These are phyloP conservation scores for Rhinocladiella similis DNA, from an alignment of 2,329 filamentous ascomycete species.

Conservation along the genomic window DNA sequence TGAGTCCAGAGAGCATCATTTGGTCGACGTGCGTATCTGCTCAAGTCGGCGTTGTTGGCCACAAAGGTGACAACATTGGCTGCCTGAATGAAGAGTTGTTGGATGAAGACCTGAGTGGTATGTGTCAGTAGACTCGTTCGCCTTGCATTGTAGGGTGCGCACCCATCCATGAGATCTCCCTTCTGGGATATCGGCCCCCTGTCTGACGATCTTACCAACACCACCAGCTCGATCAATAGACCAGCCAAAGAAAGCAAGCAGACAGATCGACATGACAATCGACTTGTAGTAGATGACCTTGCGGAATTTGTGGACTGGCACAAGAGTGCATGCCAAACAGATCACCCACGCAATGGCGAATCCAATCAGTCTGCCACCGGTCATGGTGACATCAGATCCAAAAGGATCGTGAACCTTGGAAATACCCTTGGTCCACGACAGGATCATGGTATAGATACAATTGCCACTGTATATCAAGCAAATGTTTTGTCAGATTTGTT, in stretches of 20 bases:
- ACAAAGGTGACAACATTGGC: constrained; percentile 89
- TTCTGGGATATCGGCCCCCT: constrained; percentile 59
- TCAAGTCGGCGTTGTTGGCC: constrained; percentile 75
- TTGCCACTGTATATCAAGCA: constrained; percentile 4
- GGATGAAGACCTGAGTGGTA: constrained; percentile 78
- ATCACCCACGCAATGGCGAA: constrained; percentile 86
- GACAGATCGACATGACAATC: constrained; percentile 76
- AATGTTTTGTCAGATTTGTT: neutral
- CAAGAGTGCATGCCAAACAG: constrained; percentile 82
- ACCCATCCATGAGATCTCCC: constrained; percentile 76
- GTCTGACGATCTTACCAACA: constrained; percentile 76
- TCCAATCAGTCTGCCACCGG: constrained; percentile 33
- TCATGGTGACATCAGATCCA: neutral
- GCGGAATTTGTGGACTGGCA: constrained; percentile 66
- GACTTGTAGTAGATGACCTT: constrained; percentile 90
- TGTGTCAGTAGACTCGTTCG: neutral
- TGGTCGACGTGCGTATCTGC: constrained; percentile 65
- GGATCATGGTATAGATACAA: constrained; percentile 2
- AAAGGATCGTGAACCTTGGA: constrained; percentile 5
- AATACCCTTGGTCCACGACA: neutral
- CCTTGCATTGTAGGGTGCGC: neutral
- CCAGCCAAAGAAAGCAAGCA: constrained; percentile 84
- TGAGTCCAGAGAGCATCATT: neutral
- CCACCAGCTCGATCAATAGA: constrained; percentile 76
- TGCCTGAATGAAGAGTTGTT: constrained; percentile 3